Base-by-base conservation (phyloP, 805 yeast genomes). In the Cyberlindnera maclurae region DNA sequence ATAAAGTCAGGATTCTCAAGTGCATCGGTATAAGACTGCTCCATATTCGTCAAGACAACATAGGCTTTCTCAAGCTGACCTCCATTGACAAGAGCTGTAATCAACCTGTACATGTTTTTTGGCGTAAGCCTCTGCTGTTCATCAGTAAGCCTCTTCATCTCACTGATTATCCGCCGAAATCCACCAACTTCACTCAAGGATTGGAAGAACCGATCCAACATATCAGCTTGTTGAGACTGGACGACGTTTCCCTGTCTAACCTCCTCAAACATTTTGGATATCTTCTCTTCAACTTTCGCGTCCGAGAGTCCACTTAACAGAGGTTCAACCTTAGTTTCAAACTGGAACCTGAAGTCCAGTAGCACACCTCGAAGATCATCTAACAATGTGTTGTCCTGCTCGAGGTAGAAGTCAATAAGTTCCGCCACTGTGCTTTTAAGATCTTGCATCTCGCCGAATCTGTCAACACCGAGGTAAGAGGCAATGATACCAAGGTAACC, bases 11-110 rank as follows among this genome's bases (percentile, higher is more conserved):
- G 41, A 1, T 54, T 54, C 6, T 37, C 34, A 3, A 42, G 26
- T 5, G 43, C 13, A 3, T 45, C 47, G 24, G 43, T 26, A 4
- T 33, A 24, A 2, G 51, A 40, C 4, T 57, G 29, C 33, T 62
- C 67, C 59, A 68, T 47, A 31, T 57, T 51, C 2, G 44, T 28
- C 11, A 71, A 44, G 0, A 70, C 45, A 15, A 47, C 46, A 15
- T 54, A 46, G 1, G 73, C 71, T 16, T 62, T 46, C 0, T 43
- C 43, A 20, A 52, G 49, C 15, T 55, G 42, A 3, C 46, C 50
- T 4, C 39, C 37, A 6, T 47, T 47, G 26, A 64, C 36, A 4
- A 63, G 40, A 1, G 51, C 44, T 24, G 51, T 44, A 9, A 64
- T 16, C 5, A 64, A 37, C n/a, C 39, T 41, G 30, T 52, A 56